Conservation (phyloP, 2,329 filamentous ascomycete species). For the Sporothrix curviconia region DNA sequence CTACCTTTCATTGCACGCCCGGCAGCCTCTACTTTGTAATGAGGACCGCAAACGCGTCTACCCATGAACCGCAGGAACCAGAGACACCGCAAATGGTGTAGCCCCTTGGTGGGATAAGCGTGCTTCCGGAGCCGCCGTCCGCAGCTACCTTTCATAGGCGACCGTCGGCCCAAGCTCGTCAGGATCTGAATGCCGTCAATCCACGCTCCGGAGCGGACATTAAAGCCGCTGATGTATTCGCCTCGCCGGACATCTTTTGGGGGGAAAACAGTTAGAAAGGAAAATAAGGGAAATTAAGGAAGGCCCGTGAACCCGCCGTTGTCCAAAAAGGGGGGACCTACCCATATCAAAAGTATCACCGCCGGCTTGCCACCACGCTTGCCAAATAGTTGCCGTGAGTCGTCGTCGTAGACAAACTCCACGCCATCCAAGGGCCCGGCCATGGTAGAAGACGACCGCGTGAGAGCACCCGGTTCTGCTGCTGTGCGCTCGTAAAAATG, state of each 20-base stretch:
- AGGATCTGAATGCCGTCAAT: conserved; percentile 86
- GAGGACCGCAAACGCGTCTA: conserved; percentile 81
- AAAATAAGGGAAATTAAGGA: not conserved
- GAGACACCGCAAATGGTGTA: conserved; percentile 84
- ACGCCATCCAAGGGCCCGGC: conserved; percentile 72
- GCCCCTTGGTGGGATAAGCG: conserved; percentile 79
- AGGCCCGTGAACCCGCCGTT: too few relatives aligned
- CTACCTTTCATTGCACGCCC: not conserved
- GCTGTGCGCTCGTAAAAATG: conserved; percentile 62
- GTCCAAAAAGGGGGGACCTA: conserved; percentile 40
- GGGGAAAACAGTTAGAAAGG: not conserved
- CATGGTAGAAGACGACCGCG: conserved; percentile 72
- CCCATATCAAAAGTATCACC: conserved; percentile 72
- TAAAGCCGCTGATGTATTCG: conserved; percentile 82
- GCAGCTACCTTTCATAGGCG: conserved; percentile 77
- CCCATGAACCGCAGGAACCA: conserved; percentile 71
- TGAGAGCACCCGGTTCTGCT: conserved; percentile 66
- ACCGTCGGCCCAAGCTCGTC: conserved; percentile 82
- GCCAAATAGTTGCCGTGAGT: conserved; percentile 77
- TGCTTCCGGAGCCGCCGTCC: conserved; percentile 71
- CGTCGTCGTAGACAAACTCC: conserved; percentile 90
- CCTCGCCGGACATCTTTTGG: conserved; percentile 77
- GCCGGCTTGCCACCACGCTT: conserved; percentile 63
- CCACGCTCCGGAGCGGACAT: conserved; percentile 71
- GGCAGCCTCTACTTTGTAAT: conserved; percentile 18